Evolutionary conservation across 768 basidiomycete species (phyloP).

Genomic region (Collybia mongolica): DNA sequence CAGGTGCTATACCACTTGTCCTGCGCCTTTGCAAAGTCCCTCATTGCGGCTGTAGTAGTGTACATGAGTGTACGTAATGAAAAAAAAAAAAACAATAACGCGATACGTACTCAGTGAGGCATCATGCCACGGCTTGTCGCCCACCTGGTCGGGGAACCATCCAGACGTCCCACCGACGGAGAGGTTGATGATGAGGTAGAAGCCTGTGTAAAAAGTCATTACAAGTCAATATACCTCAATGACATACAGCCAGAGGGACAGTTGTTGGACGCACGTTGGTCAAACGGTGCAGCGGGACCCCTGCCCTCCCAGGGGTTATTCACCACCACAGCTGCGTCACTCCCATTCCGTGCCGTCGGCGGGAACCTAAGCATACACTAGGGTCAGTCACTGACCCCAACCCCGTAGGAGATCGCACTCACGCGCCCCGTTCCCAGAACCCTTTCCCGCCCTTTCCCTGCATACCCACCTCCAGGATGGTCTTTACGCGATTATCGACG

Average conservation of each 20-base stretch:
- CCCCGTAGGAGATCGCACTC: constrained; percentile 41
- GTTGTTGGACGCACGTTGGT: constrained; percentile 65
- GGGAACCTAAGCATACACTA: constrained; percentile 51
- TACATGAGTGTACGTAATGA: not conserved
- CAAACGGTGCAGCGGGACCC: constrained; percentile 72
- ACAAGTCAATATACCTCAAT: constrained; percentile 11
- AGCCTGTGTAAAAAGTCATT: constrained; percentile 43
- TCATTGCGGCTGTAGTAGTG: constrained; percentile 53
- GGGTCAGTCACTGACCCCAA: constrained; percentile 28
- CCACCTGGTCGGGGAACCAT: constrained; percentile 83
- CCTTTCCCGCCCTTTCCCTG: constrained; percentile 42
- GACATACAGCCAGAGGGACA: too few relatives aligned
- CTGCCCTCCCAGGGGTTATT: constrained; percentile 64
- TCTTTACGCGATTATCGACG: constrained; percentile 68
- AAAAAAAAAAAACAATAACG: not conserved
- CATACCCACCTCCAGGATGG: constrained; percentile 59
- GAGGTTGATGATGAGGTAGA: constrained; percentile 76
- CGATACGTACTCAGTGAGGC: constrained; percentile 43
- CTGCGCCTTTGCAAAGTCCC: constrained; percentile 61
- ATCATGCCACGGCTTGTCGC: constrained; percentile 78
- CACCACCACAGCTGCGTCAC: constrained; percentile 51
- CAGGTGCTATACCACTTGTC: constrained; percentile 70
- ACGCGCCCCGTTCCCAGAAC: constrained; percentile 65
- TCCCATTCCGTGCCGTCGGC: constrained; percentile 53
- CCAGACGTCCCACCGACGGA: constrained; percentile 83